These are phyloP conservation scores for Mycena rosella DNA, from an alignment of 768 basidiomycete genomes.

Conservation along the genomic window DNA sequence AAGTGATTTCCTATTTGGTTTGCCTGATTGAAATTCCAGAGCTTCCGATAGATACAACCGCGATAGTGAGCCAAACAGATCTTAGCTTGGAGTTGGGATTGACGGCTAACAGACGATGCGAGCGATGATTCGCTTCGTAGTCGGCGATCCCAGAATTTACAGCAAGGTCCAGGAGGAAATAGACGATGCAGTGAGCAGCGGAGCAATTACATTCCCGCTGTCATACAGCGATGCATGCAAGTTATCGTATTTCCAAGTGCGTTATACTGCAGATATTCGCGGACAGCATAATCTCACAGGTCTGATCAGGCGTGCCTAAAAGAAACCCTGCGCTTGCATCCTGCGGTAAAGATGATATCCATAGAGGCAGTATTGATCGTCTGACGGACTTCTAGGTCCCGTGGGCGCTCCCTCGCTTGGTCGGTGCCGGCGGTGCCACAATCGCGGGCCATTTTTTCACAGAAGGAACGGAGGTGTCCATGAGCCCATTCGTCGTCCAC, in stretches of 20 bases:
- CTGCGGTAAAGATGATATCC: not conserved
- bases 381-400: constrained; percentile 1
- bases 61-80: constrained; percentile 10
- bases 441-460: constrained; percentile 12
- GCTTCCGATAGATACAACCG: constrained; percentile 16
- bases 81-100: no score
- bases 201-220: constrained; percentile 12
- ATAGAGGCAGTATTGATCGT: not conserved
- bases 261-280: no score
- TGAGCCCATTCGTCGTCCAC: constrained; percentile 30
- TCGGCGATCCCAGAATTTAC: constrained; percentile 15
- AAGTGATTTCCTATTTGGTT: not conserved
- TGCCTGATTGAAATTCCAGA: not conserved
- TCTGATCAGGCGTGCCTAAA: constrained; percentile 19
- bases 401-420: constrained; percentile 20
- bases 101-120: constrained; percentile 18
- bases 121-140: constrained; percentile 22
- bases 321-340: constrained; percentile 25
- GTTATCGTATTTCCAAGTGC: constrained; percentile 23
- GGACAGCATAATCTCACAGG: not conserved
- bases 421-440: not conserved
- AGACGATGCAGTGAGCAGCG: constrained; percentile 8
- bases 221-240: constrained; percentile 7
- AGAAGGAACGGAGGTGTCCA: constrained; percentile 24
- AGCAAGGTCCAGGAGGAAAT: constrained; percentile 15